Evolutionary conservation across 2,329 filamentous ascomycete species (phyloP).

Genomic region (Claviceps humidiphila): DNA sequence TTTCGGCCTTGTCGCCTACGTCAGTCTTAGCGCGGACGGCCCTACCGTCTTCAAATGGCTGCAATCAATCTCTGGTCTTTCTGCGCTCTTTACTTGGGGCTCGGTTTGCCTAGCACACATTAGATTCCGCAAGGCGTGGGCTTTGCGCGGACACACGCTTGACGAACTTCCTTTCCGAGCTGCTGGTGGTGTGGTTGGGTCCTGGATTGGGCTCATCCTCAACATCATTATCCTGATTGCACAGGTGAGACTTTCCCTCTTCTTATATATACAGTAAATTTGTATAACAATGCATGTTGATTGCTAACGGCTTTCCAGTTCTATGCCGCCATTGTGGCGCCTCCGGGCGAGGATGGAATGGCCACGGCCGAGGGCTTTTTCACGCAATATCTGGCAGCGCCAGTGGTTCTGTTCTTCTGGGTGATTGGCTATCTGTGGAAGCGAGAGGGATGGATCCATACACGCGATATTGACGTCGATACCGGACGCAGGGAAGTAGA

Average conservation of each 20-base stretch:
- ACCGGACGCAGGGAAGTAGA: conserved; percentile 52
- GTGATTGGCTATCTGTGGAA: conserved; percentile 51
- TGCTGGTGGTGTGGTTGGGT: conserved; percentile 47
- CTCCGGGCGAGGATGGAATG: conserved; percentile 18
- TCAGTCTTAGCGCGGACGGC: conserved; percentile 30
- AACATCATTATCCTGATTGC: conserved; percentile 43
- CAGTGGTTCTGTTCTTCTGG: conserved; percentile 44
- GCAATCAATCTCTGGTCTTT: conserved; percentile 47
- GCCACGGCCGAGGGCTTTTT: conserved; percentile 38
- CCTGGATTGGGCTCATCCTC: conserved; percentile 47
- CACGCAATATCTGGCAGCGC: conserved; percentile 38
- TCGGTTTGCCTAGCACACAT: conserved; percentile 52
- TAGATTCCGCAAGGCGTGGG: conserved; percentile 50
- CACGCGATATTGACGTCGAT: conserved; percentile 53
- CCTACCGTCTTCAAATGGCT: conserved; percentile 47
- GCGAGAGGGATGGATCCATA: conserved; percentile 43
- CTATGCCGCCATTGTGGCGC: conserved; percentile 32
- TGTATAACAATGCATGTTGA: not conserved
- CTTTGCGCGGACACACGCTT: conserved; percentile 42
- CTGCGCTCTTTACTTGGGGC: conserved; percentile 51
- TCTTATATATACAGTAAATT: not conserved
- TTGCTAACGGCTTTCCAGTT: conserved; percentile 18
- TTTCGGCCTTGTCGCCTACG: conserved; percentile 32
- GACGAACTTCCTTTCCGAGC: conserved; percentile 54
- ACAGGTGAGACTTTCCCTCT: conserved; percentile 23